phyloP scores from a whole-genome alignment of 352 stramenopile genomes.

The Phytophthora megakarya region DNA sequence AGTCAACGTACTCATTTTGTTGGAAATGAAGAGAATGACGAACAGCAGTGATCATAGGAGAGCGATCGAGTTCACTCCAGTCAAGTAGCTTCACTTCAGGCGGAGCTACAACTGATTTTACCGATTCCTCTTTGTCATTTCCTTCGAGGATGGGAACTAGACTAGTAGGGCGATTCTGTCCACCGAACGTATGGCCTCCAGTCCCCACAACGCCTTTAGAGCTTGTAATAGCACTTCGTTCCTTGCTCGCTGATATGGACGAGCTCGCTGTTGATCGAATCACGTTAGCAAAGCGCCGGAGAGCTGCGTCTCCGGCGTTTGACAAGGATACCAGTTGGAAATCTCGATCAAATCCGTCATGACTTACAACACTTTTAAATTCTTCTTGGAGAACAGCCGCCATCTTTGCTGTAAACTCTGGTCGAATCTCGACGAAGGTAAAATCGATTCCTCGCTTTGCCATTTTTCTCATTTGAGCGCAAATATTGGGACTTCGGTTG shows the following conservation, averaged over 20 bases:
- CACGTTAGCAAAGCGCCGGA: conserved; percentile 24
- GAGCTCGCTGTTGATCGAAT: conserved; percentile 28
- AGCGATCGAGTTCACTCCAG: conserved; percentile 18
- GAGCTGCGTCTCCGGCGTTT: conserved; percentile 10
- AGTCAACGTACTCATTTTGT: conserved; percentile 29
- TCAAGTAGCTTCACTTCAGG: conserved; percentile 9
- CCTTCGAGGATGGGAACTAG: conserved; percentile 13
- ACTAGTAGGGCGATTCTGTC: neutral
- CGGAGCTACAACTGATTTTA: neutral
- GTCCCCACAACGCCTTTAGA: conserved; percentile 5
- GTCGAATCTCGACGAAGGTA: conserved; percentile 41
- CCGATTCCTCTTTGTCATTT: conserved; percentile 5
- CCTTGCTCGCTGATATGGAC: conserved; percentile 33
- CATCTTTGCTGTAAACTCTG: conserved; percentile 39
- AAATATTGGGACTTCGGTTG: conserved; percentile 37
- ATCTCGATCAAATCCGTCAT: conserved; percentile 19
- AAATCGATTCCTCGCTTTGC: conserved; percentile 43
- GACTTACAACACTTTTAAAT: conserved; percentile 14
- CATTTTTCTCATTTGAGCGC: conserved; percentile 39
- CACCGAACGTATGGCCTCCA: neutral
- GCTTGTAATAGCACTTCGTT: conserved; percentile 26
- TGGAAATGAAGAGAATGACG: conserved; percentile 45
- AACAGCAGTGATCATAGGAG: conserved; percentile 23
- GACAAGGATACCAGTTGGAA: conserved; percentile 33
- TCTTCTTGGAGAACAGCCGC: conserved; percentile 30